Percentiles rank a stretch among this genome's conserved stretches.
Conservation (phyloP, 441 rosid species). For the Erodium chrysanthum region DNA sequence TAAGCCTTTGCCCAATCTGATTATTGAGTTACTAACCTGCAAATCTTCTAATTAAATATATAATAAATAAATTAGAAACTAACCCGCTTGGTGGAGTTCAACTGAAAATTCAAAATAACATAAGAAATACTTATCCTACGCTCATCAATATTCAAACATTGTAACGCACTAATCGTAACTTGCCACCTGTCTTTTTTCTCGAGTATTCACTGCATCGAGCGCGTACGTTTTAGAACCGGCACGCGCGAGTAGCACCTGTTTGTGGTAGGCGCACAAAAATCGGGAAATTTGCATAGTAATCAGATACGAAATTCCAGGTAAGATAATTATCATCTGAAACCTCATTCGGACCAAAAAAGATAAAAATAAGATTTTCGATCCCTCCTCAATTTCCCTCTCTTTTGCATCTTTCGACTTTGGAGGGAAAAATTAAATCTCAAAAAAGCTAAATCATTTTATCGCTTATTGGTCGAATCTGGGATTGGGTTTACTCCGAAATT, state of each 20-base stretch:
- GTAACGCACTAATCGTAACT: not conserved
- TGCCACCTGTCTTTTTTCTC: not conserved
- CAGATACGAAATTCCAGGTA: not conserved
- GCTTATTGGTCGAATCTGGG: conserved; percentile 2
- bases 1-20: too few relatives aligned
- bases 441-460: not conserved
- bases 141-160: not conserved
- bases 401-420: conserved; percentile 28
- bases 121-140: not conserved
- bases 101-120: too few relatives aligned
- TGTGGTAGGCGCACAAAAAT: not conserved
- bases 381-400: conserved; percentile 46
- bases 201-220: not conserved
- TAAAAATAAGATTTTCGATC: conserved; percentile 24
- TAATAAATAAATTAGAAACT: too few relatives aligned
- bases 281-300: not conserved
- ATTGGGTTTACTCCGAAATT: not conserved
- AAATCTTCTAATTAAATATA: too few relatives aligned
- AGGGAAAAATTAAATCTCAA: conserved; percentile 37
- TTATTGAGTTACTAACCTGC: too few relatives aligned
- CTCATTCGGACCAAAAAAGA: conserved; percentile 26
- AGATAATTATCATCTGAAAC: conserved; percentile 20
- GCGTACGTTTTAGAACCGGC: not conserved
- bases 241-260: not conserved
- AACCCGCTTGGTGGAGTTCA: not conserved